Base-by-base conservation (phyloP, 805 yeast genomes). In the Ogataea haglerorum region DNA sequence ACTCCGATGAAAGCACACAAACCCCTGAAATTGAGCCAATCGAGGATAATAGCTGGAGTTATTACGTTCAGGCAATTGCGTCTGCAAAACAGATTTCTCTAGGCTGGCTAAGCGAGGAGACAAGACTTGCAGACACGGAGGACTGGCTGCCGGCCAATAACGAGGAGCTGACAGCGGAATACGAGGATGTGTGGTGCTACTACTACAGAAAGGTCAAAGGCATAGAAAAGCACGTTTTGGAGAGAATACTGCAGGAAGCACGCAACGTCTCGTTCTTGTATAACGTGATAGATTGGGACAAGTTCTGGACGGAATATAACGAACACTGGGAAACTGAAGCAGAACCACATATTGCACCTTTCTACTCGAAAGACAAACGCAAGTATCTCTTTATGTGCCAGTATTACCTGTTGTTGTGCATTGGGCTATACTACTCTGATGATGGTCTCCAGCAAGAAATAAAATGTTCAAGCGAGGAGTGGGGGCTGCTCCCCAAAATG, bases 221-320 rank as follows among this genome's bases (percentile, higher is more conserved):
- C 9, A 16, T 36, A 8, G 24, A 15, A 14, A 36, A 36, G 34
- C 6, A 12, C 10, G 10, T 13, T 9, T 36, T 34, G 12, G 34
- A 36, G 8, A 10, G n/a, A 13, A 30, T 36, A 6, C 29, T 36
- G 17, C 16, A 17, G 14, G 10, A 10, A 4, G 40, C 40, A 10
- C 12, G 23, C 5, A 22, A 30, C 4, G 40, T 30, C 12, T 10
- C 14, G 3, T 36, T 30, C 23, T 15, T 36, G 15, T 44, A 69
- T 40, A 48, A 80, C 73, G 57, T 82, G 78, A 58, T 82, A 75
- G 38, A 75, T 61, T 10, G 81, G 71, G 30, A 82, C 70, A 42
- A 85, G 63, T 54, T 84, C 72, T 22, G 86, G 85, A 56, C 77
- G 82, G 54, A 85, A 75, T 67, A 82, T 73, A 48, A 72, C 56